phyloP scores from a whole-genome alignment of 2,329 filamentous ascomycete species.

The Cladophialophora exuberans region DNA sequence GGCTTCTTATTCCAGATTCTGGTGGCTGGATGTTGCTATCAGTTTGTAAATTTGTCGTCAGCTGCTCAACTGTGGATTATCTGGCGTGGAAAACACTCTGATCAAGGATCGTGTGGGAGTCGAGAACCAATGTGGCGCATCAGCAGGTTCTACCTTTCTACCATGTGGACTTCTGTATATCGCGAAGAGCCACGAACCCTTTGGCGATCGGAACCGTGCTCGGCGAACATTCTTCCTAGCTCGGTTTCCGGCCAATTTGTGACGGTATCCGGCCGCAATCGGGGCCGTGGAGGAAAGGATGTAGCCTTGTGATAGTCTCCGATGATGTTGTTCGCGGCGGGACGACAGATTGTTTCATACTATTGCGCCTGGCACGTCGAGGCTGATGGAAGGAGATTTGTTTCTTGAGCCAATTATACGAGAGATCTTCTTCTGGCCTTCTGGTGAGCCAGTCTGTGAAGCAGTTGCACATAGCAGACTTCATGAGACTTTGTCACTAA shows the following conservation, averaged over 20 bases:
- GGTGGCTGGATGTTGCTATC: conserved; percentile 3
- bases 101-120: neutral
- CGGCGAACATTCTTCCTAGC: conserved; percentile 8
- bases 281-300: neutral
- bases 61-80: neutral
- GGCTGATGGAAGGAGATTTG: no score
- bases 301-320: conserved; percentile 5
- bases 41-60: neutral
- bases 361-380: neutral
- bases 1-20: neutral
- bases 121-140: neutral
- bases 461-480: conserved; percentile 1
- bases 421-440: neutral
- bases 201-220: neutral
- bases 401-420: no score
- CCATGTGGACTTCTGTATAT: neutral
- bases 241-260: conserved; percentile 8
- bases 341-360: conserved; percentile 3
- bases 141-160: conserved; percentile 2
- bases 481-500: neutral
- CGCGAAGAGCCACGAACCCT: conserved; percentile 2
- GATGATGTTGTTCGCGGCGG: no score
- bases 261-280: neutral
- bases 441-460: conserved; percentile 1
- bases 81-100: neutral